Evolutionary conservation across 352 stramenopile species (phyloP).

Genomic region (Phytophthora idaei): DNA sequence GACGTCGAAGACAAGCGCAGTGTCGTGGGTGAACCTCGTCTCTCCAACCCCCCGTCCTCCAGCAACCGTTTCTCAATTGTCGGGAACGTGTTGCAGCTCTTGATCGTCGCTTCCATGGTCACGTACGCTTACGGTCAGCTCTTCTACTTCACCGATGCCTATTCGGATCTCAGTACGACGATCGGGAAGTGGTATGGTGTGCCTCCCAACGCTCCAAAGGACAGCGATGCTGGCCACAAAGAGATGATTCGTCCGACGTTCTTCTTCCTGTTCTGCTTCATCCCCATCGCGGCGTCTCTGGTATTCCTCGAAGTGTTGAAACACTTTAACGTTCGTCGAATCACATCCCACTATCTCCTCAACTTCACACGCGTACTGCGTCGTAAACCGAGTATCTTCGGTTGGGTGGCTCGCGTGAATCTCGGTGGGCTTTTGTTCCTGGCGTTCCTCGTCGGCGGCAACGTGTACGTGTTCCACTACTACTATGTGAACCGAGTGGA

Average conservation of each 20-base stretch:
- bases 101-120: conserved; percentile 38
- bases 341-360: conserved; percentile 29
- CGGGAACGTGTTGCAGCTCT: conserved; percentile 18
- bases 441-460: conserved; percentile 35
- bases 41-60: neutral
- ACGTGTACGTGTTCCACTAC: conserved; percentile 42
- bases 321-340: conserved; percentile 43
- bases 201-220: conserved; percentile 18
- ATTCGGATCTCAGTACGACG: conserved; percentile 19
- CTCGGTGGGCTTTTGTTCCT: conserved; percentile 43
- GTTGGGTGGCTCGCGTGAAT: conserved; percentile 40
- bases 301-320: conserved; percentile 51
- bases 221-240: conserved; percentile 27
- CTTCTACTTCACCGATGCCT: conserved; percentile 32
- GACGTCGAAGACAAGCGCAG: conserved; percentile 27
- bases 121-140: conserved; percentile 41
- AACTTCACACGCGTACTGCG: conserved; percentile 33
- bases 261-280: conserved; percentile 53
- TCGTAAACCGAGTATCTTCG: conserved; percentile 41
- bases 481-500: conserved; percentile 17
- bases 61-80: conserved; percentile 12
- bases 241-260: conserved; percentile 64
- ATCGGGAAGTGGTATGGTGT: conserved; percentile 42
- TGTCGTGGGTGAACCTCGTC: conserved; percentile 7
- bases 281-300: conserved; percentile 45